Base-by-base conservation (phyloP, 495 filamentous ascomycete species). In the Aspergillus panamensis region DNA sequence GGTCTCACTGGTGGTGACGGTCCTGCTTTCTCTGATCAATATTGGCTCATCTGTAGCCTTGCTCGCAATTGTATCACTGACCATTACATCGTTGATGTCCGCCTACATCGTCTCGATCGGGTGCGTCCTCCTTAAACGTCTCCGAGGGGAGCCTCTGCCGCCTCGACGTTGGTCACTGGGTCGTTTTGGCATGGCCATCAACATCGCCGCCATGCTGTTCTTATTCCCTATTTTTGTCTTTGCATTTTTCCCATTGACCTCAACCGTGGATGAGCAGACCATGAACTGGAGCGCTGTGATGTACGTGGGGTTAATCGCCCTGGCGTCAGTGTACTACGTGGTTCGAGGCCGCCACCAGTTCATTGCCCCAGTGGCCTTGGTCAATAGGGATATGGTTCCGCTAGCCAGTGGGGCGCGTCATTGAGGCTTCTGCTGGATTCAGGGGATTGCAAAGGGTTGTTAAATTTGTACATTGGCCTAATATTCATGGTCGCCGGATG, bases 201-300 rank as follows among this genome's bases (percentile, higher is more conserved):
- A 84, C 57, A 42, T 65, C 21, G 72, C 58, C 49, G 73, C 71
- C 49, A 54, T 77, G 53, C 55, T 51, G 0, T 78, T 79, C 55
- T 62, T 83, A 13, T 40, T 76, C 2, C 68, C 81, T 0, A 65
- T 77, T 1, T 83, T 82, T 57, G 64, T 82, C 16, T 82, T 84
- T 63, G 69, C 74, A 0, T 82, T 82, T 63, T 84, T 82, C 62
- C 81, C 82, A 0, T 56, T 75, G 14, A 63, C 58, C 1, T 71
- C 75, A 13, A 63, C 73, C n/a, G 72, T 80, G 3, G 73, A 65
- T 16, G 32, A 61, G 7, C 62, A 66, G 47, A 74, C 61, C 0
- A 80, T 81, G 77, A 82, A 82, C 49, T 81, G 77, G 73, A 75
- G 75, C 39, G 63, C 74, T 49, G 70, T 72, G 1, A 77, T 81